Evolutionary conservation across 805 yeast genomes (phyloP).

Genomic region (Cyberlindnera mycetangii): DNA sequence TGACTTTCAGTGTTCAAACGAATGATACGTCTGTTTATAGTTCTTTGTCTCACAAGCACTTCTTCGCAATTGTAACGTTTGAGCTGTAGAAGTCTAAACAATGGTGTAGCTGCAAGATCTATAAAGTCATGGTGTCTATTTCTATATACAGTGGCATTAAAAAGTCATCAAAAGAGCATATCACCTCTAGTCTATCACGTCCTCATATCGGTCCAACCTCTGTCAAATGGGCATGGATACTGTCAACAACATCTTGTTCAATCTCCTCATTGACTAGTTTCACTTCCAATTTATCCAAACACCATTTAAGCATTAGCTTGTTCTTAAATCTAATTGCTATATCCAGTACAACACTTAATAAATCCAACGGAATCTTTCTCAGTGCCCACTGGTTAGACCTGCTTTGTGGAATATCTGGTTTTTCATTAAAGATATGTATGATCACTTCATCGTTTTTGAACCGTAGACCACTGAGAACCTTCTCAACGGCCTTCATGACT

Average conservation of each 20-base stretch:
- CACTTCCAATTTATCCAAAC: conserved; percentile 4
- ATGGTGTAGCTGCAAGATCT: no score
- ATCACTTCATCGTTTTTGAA: neutral
- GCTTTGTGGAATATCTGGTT: neutral
- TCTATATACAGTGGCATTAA: conserved; percentile 3
- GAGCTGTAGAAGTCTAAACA: no score
- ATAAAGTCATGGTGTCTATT: neutral
- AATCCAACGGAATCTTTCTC: conserved; percentile 12
- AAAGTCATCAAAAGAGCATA: neutral
- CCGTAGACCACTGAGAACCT: conserved; percentile 6
- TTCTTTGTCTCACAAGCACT: neutral
- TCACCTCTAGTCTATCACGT: neutral
- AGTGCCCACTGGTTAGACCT: neutral
- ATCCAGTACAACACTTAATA: conserved; percentile 10
- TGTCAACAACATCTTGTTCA: neutral
- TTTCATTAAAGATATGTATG: neutral
- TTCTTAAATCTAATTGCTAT: conserved; percentile 12
- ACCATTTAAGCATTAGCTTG: conserved; percentile 14
- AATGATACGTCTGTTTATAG: conserved; percentile 4
- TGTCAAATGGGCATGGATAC: neutral
- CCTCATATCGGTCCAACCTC: neutral
- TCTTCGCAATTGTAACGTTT: neutral
- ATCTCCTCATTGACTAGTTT: neutral
- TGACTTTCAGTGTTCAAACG: neutral
- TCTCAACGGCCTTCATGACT: conserved; percentile 7